A percentile compares a stretch with the other conserved stretches of the same genome.
Conservation (phyloP, 1,284 basidiomycete species). For the Cryptococcus floricola region DNA sequence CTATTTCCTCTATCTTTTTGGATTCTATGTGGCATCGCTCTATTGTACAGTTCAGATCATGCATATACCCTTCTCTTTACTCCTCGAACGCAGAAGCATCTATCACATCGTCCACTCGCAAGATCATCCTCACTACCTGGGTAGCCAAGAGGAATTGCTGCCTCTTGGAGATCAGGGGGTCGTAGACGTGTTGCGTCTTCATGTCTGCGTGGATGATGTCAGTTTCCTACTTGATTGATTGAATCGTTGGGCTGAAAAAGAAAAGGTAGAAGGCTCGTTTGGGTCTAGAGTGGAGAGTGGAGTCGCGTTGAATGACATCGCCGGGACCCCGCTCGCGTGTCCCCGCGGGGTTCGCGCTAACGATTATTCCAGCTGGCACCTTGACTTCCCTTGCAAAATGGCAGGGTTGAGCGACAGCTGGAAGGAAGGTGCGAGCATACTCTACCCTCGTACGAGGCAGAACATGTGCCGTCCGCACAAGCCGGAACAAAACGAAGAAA, state of each 20-base stretch:
- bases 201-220: slow-evolving; percentile 63
- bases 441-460: neutral
- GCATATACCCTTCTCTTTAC: slow-evolving; percentile 9
- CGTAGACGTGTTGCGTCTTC: slow-evolving; percentile 95
- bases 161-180: slow-evolving; percentile 93
- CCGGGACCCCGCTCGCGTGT: no score
- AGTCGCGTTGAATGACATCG: no score
- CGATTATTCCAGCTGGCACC: no score
- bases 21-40: neutral
- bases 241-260: no score
- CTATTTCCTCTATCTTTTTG: neutral
- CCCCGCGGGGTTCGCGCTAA: no score
- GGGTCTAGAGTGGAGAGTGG: no score
- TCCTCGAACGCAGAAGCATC: slow-evolving; percentile 42
- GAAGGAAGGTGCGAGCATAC: neutral
- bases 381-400: no score
- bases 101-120: slow-evolving; percentile 49
- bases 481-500: neutral
- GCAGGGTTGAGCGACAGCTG: neutral
- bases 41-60: neutral
- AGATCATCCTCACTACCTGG: slow-evolving; percentile 61
- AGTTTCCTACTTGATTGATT: neutral
- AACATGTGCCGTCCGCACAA: neutral
- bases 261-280: no score
- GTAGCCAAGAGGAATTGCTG: slow-evolving; percentile 97